Evolutionary conservation across 2,329 filamentous ascomycete species (phyloP).

Genomic region (Boeremia lycopersici): DNA sequence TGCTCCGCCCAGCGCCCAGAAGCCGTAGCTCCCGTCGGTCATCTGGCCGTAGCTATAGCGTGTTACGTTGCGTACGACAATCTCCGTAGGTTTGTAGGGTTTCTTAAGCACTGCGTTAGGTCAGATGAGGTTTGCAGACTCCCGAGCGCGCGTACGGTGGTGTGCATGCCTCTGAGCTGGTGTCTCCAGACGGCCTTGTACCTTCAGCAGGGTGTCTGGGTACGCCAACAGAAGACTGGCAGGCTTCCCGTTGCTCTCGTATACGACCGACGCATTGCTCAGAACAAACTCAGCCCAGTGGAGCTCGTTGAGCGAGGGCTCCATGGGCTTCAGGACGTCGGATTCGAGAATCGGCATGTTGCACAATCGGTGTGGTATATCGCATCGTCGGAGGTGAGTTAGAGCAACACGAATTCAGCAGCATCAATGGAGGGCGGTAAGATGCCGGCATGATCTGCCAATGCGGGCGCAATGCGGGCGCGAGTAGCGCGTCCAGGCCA

Average conservation of each 20-base stretch:
- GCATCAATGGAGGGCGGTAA: neutral
- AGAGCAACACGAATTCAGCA: no score
- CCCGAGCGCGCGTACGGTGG: slow-evolving; percentile 26
- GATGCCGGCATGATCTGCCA: neutral
- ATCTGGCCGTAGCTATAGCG: slow-evolving; percentile 57
- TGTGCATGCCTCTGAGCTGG: slow-evolving; percentile 34
- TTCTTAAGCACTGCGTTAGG: slow-evolving; percentile 37
- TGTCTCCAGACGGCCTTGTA: slow-evolving; percentile 63
- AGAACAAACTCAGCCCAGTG: slow-evolving; percentile 69
- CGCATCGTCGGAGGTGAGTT: slow-evolving; percentile 4
- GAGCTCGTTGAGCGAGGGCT: slow-evolving; percentile 50
- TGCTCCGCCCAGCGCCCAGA: slow-evolving; percentile 69
- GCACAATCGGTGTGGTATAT: neutral
- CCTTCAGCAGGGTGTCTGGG: slow-evolving; percentile 63
- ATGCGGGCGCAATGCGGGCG: neutral
- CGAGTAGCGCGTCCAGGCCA: slow-evolving; percentile 5
- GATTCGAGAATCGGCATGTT: slow-evolving; percentile 40
- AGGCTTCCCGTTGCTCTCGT: slow-evolving; percentile 56
- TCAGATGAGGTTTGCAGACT: slow-evolving; percentile 8
- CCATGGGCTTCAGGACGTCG: slow-evolving; percentile 50
- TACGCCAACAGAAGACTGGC: slow-evolving; percentile 68
- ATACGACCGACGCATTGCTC: slow-evolving; percentile 65
- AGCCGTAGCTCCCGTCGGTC: slow-evolving; percentile 61
- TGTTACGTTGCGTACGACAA: slow-evolving; percentile 62
- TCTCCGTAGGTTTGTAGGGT: slow-evolving; percentile 42